Conservation (phyloP, 805 yeast genomes). For the Cyberlindnera mycetangii region DNA sequence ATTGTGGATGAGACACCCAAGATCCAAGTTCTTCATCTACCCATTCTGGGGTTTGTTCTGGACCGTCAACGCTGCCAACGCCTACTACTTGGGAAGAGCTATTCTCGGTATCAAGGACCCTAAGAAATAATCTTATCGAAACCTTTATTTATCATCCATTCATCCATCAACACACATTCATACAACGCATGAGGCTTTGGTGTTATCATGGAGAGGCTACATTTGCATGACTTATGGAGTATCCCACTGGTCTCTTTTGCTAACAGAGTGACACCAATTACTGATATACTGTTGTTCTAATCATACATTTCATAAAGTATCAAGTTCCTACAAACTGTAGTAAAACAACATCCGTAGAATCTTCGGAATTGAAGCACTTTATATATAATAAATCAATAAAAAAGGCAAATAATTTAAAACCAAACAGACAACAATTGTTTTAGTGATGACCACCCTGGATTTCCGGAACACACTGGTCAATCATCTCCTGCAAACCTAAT, state of each 20-base stretch:
- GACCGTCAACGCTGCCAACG: slow-evolving; percentile 25
- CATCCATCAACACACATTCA: neutral
- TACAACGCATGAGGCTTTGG: neutral
- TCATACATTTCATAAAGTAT: neutral
- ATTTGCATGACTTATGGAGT: too few relatives aligned
- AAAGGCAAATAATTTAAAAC: too few relatives aligned
- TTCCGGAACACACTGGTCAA: slow-evolving; percentile 14
- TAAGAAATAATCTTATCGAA: slow-evolving; percentile 12
- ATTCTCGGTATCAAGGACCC: slow-evolving; percentile 58
- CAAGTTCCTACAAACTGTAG: neutral
- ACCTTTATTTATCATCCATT: neutral
- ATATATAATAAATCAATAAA: too few relatives aligned
- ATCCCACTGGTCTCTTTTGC: too few relatives aligned
- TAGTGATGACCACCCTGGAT: slow-evolving; percentile 6
- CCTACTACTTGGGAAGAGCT: slow-evolving; percentile 58
- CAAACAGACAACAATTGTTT: neutral
- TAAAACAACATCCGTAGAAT: too few relatives aligned
- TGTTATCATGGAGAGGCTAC: neutral
- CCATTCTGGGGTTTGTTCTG: slow-evolving; percentile 33
- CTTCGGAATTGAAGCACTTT: too few relatives aligned
- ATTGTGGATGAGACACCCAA: slow-evolving; percentile 50
- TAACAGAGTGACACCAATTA: too few relatives aligned
- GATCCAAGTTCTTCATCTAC: slow-evolving; percentile 31
- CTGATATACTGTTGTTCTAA: neutral
- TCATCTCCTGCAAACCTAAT: slow-evolving; percentile 19